These are phyloP conservation scores for Calonectria naviculata DNA, from an alignment of 2,329 filamentous ascomycete species.

Conservation along the genomic window DNA sequence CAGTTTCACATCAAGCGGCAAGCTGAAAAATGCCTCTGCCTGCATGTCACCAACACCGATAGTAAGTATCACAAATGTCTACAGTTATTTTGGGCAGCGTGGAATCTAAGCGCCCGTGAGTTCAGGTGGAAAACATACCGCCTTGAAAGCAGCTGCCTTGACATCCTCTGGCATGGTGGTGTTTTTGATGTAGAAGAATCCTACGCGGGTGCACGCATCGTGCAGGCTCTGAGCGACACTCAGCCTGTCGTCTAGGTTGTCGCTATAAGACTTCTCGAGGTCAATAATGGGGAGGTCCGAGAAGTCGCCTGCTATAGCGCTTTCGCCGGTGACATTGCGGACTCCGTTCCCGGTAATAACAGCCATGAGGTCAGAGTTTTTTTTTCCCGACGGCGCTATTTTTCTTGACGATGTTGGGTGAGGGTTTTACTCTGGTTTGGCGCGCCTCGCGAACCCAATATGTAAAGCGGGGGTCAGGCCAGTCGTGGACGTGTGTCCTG, in stretches of 20 bases:
- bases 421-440: not conserved
- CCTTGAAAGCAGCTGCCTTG: not conserved
- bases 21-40: slow-evolving; percentile 4
- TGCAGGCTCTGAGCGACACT: not conserved
- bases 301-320: not conserved
- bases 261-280: slow-evolving; percentile 3
- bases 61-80: not conserved
- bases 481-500: not conserved
- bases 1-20: not conserved
- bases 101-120: not conserved
- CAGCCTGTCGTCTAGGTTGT: not conserved
- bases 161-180: not conserved
- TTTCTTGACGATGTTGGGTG: not conserved
- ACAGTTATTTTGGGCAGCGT: no score
- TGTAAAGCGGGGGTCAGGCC: slow-evolving; percentile 2
- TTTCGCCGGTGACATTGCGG: not conserved
- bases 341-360: not conserved
- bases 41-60: not conserved
- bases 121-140: not conserved
- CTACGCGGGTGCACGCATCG: slow-evolving; percentile 1
- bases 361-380: not conserved
- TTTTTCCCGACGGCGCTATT: slow-evolving; percentile 1
- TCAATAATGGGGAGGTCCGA: not conserved
- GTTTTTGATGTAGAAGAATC: slow-evolving; percentile 3
- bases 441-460: slow-evolving; percentile 1